A percentile compares a stretch with the other conserved stretches of the same genome.
phyloP scores from a whole-genome alignment of 2,329 filamentous ascomycete species.

The Mollisiaceae sp. region DNA sequence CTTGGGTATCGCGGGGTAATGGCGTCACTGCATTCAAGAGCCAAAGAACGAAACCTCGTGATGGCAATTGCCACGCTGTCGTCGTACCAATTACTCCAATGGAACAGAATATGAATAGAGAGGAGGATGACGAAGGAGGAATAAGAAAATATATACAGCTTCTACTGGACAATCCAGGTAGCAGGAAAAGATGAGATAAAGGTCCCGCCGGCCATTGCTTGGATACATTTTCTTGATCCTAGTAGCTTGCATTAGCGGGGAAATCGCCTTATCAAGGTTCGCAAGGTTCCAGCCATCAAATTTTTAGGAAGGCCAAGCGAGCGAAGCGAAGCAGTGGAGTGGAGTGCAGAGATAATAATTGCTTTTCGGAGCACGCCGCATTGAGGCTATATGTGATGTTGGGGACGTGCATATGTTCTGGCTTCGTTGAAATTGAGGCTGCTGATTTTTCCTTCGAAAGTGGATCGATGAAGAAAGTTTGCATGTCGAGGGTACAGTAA shows the following conservation, averaged over 20 bases:
- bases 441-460: neutral
- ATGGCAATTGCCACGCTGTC: neutral
- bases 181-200: slow-evolving; percentile 8
- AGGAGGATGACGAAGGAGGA: neutral
- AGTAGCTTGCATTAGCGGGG: slow-evolving; percentile 16
- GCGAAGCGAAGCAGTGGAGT: neutral
- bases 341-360: slow-evolving; percentile 9
- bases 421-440: neutral
- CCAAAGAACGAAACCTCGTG: neutral
- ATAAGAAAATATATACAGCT: slow-evolving; percentile 13
- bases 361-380: slow-evolving; percentile 19
- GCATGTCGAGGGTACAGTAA: neutral
- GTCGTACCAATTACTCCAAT: neutral
- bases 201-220: slow-evolving; percentile 3
- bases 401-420: neutral
- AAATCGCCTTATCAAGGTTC: neutral
- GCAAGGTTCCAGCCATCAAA: slow-evolving; percentile 10
- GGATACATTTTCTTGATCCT: slow-evolving; percentile 14
- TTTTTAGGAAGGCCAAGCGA: slow-evolving; percentile 10
- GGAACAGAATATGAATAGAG: neutral
- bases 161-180: neutral
- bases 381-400: slow-evolving; percentile 9
- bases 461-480: neutral
- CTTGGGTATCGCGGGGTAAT: slow-evolving; percentile 19
- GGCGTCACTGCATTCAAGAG: slow-evolving; percentile 7